Conservation (phyloP, 2,329 filamentous ascomycete genomes). For the Rhynchosporium graminicola region DNA sequence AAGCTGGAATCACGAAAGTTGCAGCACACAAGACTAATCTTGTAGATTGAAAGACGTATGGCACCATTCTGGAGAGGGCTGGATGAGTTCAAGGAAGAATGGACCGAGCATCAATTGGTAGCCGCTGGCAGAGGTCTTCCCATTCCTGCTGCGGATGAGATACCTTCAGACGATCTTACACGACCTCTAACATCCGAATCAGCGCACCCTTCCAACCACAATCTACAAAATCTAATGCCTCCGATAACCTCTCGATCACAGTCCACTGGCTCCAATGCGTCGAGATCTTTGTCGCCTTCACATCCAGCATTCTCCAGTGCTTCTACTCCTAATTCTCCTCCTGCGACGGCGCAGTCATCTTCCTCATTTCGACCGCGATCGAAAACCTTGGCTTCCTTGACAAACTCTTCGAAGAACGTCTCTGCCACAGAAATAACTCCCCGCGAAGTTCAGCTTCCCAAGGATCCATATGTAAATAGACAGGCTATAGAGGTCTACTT, state of each 20-base stretch:
- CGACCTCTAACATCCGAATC: slow-evolving; percentile 49
- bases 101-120: slow-evolving; percentile 95
- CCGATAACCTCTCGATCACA: slow-evolving; percentile 77
- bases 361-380: slow-evolving; percentile 77
- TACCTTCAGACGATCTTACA: slow-evolving; percentile 67
- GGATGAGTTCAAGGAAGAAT: slow-evolving; percentile 82
- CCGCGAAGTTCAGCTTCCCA: slow-evolving; percentile 76
- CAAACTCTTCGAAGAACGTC: slow-evolving; percentile 69
- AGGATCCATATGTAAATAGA: slow-evolving; percentile 90
- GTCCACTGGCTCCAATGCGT: slow-evolving; percentile 75
- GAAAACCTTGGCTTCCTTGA: slow-evolving; percentile 84
- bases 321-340: slow-evolving; percentile 47
- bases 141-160: slow-evolving; percentile 80
- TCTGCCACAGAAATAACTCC: slow-evolving; percentile 72
- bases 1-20: slow-evolving; percentile 2
- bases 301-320: slow-evolving; percentile 61
- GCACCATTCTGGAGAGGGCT: slow-evolving; percentile 96
- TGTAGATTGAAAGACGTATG: slow-evolving; percentile 84
- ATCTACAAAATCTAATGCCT: slow-evolving; percentile 72
- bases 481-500: slow-evolving; percentile 89
- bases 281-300: slow-evolving; percentile 57
- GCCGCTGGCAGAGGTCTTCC: slow-evolving; percentile 82
- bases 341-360: slow-evolving; percentile 47
- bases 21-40: slow-evolving; percentile 25
- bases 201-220: slow-evolving; percentile 56